Conservation (phyloP, 805 yeast genomes). For the Lachancea sp. region DNA sequence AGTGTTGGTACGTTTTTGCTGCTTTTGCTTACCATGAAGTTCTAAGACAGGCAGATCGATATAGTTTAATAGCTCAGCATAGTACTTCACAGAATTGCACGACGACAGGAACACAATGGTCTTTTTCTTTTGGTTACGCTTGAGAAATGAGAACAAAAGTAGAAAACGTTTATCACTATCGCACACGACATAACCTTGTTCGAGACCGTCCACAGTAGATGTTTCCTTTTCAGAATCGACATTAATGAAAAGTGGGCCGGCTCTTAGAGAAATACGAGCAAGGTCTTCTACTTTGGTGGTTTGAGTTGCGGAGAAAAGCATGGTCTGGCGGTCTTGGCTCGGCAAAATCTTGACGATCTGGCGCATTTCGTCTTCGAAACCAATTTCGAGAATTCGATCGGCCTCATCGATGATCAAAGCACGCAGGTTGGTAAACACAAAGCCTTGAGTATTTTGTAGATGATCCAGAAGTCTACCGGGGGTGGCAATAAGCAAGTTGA, state of each 20-base stretch:
- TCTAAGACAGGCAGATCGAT: constrained; percentile 96
- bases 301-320: constrained; percentile 99
- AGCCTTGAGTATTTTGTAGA: constrained; percentile 90
- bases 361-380: constrained; percentile 98
- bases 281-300: constrained; percentile 97
- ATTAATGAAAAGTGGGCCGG: constrained; percentile 90
- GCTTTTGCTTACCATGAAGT: constrained; percentile 96
- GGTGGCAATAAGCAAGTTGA: constrained; percentile 87
- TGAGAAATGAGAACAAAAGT: constrained; percentile 83
- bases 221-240: constrained; percentile 78
- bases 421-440: constrained; percentile 88
- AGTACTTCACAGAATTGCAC: constrained; percentile 94
- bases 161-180: constrained; percentile 93
- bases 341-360: constrained; percentile 94
- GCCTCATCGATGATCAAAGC: constrained; percentile 97
- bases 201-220: constrained; percentile 94
- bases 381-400: constrained; percentile 93
- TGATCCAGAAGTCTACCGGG: constrained; percentile 97
- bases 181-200: constrained; percentile 97
- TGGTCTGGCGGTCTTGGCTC: constrained; percentile 85
- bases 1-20: constrained; percentile 96
- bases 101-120: constrained; percentile 92
- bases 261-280: constrained; percentile 90
- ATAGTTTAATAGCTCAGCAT: constrained; percentile 89
- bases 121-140: constrained; percentile 86